Base-by-base conservation (phyloP, 345 rosid genomes). In the Hirschfeldia incana region DNA sequence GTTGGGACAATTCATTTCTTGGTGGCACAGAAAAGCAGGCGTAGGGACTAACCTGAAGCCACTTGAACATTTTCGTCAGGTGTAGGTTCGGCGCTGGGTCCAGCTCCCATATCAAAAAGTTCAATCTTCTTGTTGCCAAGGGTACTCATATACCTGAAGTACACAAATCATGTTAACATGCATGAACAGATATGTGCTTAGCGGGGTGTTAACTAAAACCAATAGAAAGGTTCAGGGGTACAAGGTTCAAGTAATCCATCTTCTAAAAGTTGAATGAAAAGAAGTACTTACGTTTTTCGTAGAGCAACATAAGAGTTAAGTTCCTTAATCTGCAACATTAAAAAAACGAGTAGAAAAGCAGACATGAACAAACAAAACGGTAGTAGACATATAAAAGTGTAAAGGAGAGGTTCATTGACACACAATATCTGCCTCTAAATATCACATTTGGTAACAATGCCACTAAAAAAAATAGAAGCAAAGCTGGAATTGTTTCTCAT, bases 41-140 rank as follows among this genome's bases (percentile, higher is more conserved):
- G 37, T 16, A 74, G 55, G 74, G 74, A 80, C 86, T 85, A 74
- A 95, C 98, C 70, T 68, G 98, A 95, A 75, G 98, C 99, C 85
- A 93, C 69, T 85, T 87, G 94, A 65, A 91, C 92, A 87, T 93
- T 88, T 65, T 95, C 98, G 30, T 91, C 94, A 37, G 90, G 90
- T 32, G 87, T 84, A 75, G 96, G 94, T 74, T 95, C 99, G 2
- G 80, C 77, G 84, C 97, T 87, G 37, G 74, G 90, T 83, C 98
- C 99, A 26, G 96, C 91, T 84, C 97, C 97, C 94, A 85, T 86
- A 72, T 93, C 99, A 61, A 91, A 89, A 72, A 91, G 96, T 79
- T 91, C 98, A 75, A 89, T 88, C 86, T 87, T 95, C 89, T 95
- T 93, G 73, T 93, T 91, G 76, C 92, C 98, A 42, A 92, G 95